Conservation (phyloP, 2,329 filamentous ascomycete species). For the Aplosporella prunicola region DNA sequence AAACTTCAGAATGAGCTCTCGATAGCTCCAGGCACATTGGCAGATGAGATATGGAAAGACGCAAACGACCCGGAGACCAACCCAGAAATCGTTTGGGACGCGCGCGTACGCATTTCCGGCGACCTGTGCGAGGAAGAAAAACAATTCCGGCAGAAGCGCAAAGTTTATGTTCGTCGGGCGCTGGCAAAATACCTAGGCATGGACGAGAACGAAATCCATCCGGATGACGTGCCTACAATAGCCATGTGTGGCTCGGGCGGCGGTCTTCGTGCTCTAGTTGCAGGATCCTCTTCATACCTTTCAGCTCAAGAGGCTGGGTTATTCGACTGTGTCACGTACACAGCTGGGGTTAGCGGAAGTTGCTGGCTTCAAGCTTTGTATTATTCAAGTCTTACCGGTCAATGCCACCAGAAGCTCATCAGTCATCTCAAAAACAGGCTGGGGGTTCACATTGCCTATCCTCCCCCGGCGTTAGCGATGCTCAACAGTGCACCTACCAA, state of each 20-base stretch:
- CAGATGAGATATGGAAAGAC: constrained; percentile 88
- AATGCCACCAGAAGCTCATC: constrained; percentile 60
- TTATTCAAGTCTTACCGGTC: constrained; percentile 65
- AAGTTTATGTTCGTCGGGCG: constrained; percentile 57
- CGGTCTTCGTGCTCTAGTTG: constrained; percentile 79
- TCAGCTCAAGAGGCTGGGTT: constrained; percentile 78
- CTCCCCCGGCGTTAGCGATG: constrained; percentile 69
- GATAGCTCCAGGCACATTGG: constrained; percentile 76
- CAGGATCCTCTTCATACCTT: constrained; percentile 77
- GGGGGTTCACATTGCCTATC: constrained; percentile 84
- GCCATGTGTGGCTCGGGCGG: constrained; percentile 92
- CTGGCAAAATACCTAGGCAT: constrained; percentile 76
- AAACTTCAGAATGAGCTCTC: constrained; percentile 85
- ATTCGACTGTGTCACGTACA: constrained; percentile 91
- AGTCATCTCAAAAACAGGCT: constrained; percentile 80
- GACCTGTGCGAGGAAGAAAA: constrained; percentile 78
- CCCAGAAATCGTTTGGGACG: constrained; percentile 77
- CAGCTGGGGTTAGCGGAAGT: constrained; percentile 87
- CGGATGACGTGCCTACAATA: constrained; percentile 86
- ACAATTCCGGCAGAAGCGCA: constrained; percentile 60
- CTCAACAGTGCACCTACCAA: constrained; percentile 86
- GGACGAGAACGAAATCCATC: constrained; percentile 71
- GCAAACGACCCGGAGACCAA: constrained; percentile 75
- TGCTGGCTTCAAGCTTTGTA: constrained; percentile 92
- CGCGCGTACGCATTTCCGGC: constrained; percentile 69